Base-by-base conservation (phyloP, 2,329 filamentous ascomycete genomes). In the Plenodomus biglobosus region DNA sequence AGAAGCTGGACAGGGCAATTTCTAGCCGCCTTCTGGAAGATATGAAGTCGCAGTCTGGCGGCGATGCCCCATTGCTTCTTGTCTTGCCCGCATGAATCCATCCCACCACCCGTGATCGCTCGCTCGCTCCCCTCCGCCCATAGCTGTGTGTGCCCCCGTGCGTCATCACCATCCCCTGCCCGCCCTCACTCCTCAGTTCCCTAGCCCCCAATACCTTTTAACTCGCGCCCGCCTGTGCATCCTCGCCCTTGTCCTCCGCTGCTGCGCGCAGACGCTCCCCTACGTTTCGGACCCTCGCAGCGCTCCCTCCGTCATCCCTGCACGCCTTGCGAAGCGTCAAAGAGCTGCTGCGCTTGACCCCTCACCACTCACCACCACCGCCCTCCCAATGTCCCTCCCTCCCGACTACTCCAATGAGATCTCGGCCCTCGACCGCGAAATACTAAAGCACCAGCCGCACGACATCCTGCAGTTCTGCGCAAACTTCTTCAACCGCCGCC, bases 391-490 rank as follows among this genome's bases (percentile, higher is more conserved):
- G 70, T 72, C 70, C 59, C 68, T 72, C 57, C 69, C 70, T 51
- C 61, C 69, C 61, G 69, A 72, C 64, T 73, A 72, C 63, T 75
- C 78, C 70, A 76, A 81, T 73, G 81, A 85, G 72, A 82, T 85
- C 73, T 77, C 83, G 71, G 77, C 78, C 65, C 81, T 87, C 70
- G 82, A 82, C 67, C 78, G 78, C 73, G 78, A 86, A 71, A 73
- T 86, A 59, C 74, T 78, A 59, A 79, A 80, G 65, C 71, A 78
- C 59, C 76, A 82, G 54, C 83, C 85, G 42, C 62, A 76, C 69
- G 85, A 89, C 75, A 78, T 85, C 67, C 78, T 86, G 60, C 85
- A 88, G 71, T 86, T 85, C 77, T 87, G 84, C 75, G 80, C 82
- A 72, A 84, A 87, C 73, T 83, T 83, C 76, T 87, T 87, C 73